phyloP scores from a whole-genome alignment of 805 yeast genomes.

The Saturnispora serradocipensis region DNA sequence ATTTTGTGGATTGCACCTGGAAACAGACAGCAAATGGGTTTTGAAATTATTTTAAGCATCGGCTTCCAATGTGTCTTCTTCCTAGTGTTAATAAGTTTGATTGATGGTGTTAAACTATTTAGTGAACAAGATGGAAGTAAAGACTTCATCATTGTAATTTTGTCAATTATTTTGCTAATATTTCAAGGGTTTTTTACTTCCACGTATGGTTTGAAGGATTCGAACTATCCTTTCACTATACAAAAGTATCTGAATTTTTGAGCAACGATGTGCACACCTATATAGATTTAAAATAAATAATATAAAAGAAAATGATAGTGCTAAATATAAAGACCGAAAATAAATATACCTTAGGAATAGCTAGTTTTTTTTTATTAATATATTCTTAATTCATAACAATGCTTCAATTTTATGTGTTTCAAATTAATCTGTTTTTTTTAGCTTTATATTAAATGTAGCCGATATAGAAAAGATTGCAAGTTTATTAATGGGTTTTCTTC shows the following conservation, averaged over 20 bases:
- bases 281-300: background rate
- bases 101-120: conserved; percentile 16
- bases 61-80: conserved; percentile 42
- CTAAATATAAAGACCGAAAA: background rate
- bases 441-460: background rate
- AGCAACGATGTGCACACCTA: background rate
- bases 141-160: background rate
- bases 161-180: conserved; percentile 2
- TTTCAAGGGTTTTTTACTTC: conserved; percentile 21
- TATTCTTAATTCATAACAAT: background rate
- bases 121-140: background rate
- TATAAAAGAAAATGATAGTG: background rate
- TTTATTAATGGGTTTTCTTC: background rate
- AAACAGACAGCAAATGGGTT: conserved; percentile 58
- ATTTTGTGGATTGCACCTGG: conserved; percentile 52
- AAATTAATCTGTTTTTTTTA: background rate
- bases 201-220: conserved; percentile 37
- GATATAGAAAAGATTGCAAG: background rate
- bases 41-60: conserved; percentile 50
- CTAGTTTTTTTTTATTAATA: background rate
- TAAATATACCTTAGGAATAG: background rate
- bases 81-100: conserved; percentile 31
- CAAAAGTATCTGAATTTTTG: background rate
- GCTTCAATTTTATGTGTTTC: background rate
- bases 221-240: conserved; percentile 36